Percentiles rank a stretch among this genome's conserved stretches.
Evolutionary conservation across 352 stramenopile species (phyloP).

Genomic region (Poterioochromonas sp.): DNA sequence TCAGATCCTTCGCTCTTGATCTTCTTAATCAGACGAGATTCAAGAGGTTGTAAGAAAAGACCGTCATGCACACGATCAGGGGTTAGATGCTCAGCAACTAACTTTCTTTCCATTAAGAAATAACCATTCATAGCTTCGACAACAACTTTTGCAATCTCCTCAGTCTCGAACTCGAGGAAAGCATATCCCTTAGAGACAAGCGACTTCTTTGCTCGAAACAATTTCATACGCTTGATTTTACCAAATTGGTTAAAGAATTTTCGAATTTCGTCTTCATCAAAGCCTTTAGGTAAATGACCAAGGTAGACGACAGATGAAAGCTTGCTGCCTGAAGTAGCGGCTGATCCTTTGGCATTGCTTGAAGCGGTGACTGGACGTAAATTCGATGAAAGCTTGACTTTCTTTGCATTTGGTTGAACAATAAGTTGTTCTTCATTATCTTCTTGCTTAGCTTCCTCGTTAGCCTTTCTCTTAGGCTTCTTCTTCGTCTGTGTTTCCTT

Average conservation of each 20-base stretch:
- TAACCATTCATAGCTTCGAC: slow-evolving; percentile 12
- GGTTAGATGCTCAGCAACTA: too few relatives aligned
- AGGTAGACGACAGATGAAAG: not conserved
- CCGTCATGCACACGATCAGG: too few relatives aligned
- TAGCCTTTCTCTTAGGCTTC: not conserved
- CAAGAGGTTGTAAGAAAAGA: too few relatives aligned
- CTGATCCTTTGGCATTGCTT: too few relatives aligned
- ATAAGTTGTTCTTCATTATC: not conserved
- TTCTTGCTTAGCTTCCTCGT: not conserved
- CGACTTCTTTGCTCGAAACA: not conserved
- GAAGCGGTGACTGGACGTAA: not conserved
- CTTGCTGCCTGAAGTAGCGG: not conserved
- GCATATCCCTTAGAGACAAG: not conserved
- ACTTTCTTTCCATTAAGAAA: not conserved
- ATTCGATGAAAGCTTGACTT: not conserved
- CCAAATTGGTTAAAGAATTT: slow-evolving; percentile 22
- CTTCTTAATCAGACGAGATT: too few relatives aligned
- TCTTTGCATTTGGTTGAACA: not conserved
- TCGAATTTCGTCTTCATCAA: not conserved
- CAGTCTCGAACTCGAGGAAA: not conserved
- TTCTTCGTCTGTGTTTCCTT: not conserved
- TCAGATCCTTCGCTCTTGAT: too few relatives aligned
- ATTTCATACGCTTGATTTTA: not conserved
- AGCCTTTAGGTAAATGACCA: not conserved
- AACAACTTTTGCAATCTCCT: not conserved